A percentile compares a stretch with the other conserved stretches of the same genome.
These are phyloP conservation scores for Buddleja alternifolia DNA, from an alignment of 257 asterid species.

Conservation along the genomic window DNA sequence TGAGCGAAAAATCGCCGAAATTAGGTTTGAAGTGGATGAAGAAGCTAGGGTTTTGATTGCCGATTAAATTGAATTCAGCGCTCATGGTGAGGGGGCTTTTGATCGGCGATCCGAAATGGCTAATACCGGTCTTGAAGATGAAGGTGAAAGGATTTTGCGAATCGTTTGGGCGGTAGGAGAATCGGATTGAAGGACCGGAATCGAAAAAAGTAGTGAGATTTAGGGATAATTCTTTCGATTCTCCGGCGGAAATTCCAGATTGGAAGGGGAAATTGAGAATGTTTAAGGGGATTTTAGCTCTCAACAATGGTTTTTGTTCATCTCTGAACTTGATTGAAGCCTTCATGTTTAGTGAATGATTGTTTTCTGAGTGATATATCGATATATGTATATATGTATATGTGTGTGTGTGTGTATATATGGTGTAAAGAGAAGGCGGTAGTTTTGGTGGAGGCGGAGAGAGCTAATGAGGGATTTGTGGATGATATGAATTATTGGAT, in stretches of 20 bases:
- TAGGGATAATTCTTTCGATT: conserved; percentile 68
- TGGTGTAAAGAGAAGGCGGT: conserved; percentile 16
- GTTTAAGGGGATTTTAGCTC: conserved; percentile 86
- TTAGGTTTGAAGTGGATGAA: conserved; percentile 84
- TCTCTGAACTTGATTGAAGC: conserved; percentile 95
- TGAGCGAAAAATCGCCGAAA: conserved; percentile 76
- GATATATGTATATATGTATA: no score
- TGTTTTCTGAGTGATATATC: no score
- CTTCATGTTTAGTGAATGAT: conserved; percentile 54
- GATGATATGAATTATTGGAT: conserved; percentile 18
- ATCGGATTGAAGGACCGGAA: conserved; percentile 70
- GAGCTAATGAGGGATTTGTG: conserved; percentile 25
- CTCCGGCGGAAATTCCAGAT: conserved; percentile 86
- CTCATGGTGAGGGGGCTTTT: conserved; percentile 90
- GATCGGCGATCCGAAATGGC: conserved; percentile 78
- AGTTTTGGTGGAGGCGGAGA: conserved; percentile 14
- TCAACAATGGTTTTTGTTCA: conserved; percentile 74
- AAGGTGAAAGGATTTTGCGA: conserved; percentile 73
- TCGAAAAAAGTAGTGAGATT: conserved; percentile 73
- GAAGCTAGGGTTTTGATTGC: conserved; percentile 74
- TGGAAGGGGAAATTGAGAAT: conserved; percentile 72
- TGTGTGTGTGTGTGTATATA: conserved; percentile 19
- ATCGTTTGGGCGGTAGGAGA: conserved; percentile 84
- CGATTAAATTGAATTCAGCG: conserved; percentile 75
- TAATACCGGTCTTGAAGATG: conserved; percentile 85